Percentiles rank a stretch among this genome's conserved stretches.
phyloP scores from a whole-genome alignment of 441 rosid genomes.

The Omphalea diandra region DNA sequence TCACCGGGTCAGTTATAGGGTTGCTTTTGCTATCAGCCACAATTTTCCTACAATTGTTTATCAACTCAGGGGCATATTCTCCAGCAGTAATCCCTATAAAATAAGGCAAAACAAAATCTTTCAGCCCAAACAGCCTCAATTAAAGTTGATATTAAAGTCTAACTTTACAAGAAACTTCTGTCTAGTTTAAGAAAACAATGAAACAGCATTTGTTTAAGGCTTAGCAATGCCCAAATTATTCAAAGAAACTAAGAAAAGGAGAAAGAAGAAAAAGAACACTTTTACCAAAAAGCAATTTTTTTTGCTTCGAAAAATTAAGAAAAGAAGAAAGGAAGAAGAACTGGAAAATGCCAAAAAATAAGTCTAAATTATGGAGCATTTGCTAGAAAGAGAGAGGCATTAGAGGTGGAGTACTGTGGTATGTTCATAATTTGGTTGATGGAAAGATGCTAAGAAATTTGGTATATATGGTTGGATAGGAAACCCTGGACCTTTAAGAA shows the following conservation, averaged over 20 bases:
- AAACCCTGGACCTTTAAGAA: not conserved
- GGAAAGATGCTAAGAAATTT: not conserved
- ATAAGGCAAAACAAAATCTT: constrained; percentile 19
- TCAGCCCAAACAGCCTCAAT: constrained; percentile 1
- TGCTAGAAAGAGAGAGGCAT: not conserved
- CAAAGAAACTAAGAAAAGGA: not conserved
- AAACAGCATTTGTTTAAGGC: not conserved
- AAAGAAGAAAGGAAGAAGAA: not conserved
- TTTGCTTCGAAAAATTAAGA: too few relatives aligned
- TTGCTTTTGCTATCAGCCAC: constrained; percentile 34
- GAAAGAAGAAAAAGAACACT: not conserved
- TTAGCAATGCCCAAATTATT: not conserved
- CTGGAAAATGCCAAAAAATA: not conserved
- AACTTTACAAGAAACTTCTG: not conserved
- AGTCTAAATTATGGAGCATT: not conserved
- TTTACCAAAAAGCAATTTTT: not conserved
- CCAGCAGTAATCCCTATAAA: constrained; percentile 52
- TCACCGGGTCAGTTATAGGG: constrained; percentile 44
- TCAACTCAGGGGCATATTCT: constrained; percentile 51
- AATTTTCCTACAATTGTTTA: constrained; percentile 54
- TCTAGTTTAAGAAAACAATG: not conserved
- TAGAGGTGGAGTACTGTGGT: too few relatives aligned
- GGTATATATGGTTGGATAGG: not conserved
- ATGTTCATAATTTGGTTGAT: too few relatives aligned
- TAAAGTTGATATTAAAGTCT: not conserved